A percentile compares a stretch with the other conserved stretches of the same genome.
Conservation (phyloP, 306 rosid species). For the Trichosanthes truncata region DNA sequence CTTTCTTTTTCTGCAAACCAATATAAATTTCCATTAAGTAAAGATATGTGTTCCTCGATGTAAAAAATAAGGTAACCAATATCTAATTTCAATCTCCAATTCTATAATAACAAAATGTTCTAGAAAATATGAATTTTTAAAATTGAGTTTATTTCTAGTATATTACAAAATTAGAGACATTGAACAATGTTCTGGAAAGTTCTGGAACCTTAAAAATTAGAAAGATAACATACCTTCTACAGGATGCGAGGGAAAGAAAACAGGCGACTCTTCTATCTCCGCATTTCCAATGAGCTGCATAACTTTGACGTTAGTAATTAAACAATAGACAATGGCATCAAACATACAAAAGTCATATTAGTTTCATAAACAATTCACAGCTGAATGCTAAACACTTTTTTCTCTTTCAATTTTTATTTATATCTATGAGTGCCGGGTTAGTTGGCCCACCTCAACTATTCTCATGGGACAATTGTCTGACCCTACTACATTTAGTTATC, state of each 20-base stretch:
- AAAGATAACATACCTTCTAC: conserved; percentile 44
- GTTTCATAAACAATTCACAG: not conserved
- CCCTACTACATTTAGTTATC: too few species aligned
- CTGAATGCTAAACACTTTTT: too few species aligned
- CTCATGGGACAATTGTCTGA: too few species aligned
- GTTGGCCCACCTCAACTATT: not conserved
- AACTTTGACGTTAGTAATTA: not conserved
- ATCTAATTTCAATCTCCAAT: not conserved
- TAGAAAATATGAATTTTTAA: not conserved
- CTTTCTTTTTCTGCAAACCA: conserved; percentile 35
- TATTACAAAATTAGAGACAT: not conserved
- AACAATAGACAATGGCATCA: not conserved
- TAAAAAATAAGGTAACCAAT: too few species aligned
- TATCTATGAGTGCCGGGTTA: not conserved
- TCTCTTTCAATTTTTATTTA: too few species aligned
- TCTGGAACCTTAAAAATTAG: not conserved
- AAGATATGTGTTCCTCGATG: not conserved
- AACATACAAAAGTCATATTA: not conserved
- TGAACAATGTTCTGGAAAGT: not conserved
- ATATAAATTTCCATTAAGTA: not conserved
- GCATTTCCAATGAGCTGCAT: conserved; percentile 73
- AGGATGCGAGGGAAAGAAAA: conserved; percentile 59
- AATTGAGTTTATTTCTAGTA: not conserved
- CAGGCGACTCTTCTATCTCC: conserved; percentile 59
- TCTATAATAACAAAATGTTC: not conserved